Percentiles rank a stretch among this genome's conserved stretches.
These are phyloP conservation scores for Hippophae tibetana DNA, from an alignment of 306 rosid species.

Conservation along the genomic window DNA sequence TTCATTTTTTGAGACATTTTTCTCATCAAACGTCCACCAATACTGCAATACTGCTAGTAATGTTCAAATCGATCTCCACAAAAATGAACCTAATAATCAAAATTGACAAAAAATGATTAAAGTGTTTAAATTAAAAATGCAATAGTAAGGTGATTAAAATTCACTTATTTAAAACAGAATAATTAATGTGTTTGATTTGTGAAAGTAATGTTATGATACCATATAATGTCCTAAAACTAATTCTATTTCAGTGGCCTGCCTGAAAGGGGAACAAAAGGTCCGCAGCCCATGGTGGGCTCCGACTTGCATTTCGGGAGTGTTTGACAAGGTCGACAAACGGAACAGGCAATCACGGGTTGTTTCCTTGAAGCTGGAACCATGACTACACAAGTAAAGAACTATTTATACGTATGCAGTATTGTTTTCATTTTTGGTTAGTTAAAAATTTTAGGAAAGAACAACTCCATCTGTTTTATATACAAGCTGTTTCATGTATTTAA, in stretches of 20 bases:
- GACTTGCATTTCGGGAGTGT: slow-evolving; percentile 76
- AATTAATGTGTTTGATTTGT: no score
- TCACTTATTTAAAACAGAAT: no score
- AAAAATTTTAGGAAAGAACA: slow-evolving; percentile 46
- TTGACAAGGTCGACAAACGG: slow-evolving; percentile 81
- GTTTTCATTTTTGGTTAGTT: slow-evolving; percentile 38
- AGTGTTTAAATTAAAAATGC: no score
- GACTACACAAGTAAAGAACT: slow-evolving; percentile 9
- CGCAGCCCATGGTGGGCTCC: slow-evolving; percentile 99
- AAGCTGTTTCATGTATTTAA: slow-evolving; percentile 40
- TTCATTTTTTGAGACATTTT: no score
- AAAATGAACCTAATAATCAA: no score
- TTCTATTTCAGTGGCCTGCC: slow-evolving; percentile 79
- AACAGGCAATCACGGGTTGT: slow-evolving; percentile 97
- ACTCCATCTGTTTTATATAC: slow-evolving; percentile 23
- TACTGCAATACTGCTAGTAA: no score
- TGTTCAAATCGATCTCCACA: no score
- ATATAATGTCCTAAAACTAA: slow-evolving; percentile 3
- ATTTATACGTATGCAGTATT: slow-evolving; percentile 30
- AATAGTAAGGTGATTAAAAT: no score
- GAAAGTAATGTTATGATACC: no score
- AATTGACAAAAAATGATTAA: no score
- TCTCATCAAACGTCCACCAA: no score
- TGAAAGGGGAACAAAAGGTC: slow-evolving; percentile 97
- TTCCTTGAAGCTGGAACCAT: slow-evolving; percentile 97